Evolutionary conservation across 2,329 filamentous ascomycete species (phyloP).

Genomic region (Clonostachys solani): DNA sequence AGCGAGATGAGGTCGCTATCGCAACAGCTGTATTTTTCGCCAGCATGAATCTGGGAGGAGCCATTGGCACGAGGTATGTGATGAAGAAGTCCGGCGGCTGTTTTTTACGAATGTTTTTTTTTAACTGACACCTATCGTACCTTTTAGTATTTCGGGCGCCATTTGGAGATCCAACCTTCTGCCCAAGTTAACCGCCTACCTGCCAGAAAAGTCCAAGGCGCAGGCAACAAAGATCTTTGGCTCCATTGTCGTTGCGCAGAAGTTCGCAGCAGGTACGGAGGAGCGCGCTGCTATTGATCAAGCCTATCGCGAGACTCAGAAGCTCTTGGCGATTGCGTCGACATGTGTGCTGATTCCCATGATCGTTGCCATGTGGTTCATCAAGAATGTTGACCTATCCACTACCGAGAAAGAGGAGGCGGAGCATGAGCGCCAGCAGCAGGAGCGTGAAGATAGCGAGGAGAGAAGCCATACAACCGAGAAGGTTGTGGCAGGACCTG

Average conservation of each 20-base stretch:
- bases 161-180: constrained; percentile 26
- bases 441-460: too few species aligned
- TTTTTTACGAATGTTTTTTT: too few species aligned
- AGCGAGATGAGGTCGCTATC: constrained; percentile 25
- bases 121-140: background rate
- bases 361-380: constrained; percentile 15
- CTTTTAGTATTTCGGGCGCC: constrained; percentile 22
- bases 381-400: constrained; percentile 11
- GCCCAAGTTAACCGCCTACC: constrained; percentile 13
- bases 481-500: too few species aligned
- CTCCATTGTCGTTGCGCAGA: constrained; percentile 15
- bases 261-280: constrained; percentile 10
- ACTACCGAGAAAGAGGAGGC: too few species aligned
- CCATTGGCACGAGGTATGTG: constrained; percentile 20
- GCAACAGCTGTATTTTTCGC: constrained; percentile 28
- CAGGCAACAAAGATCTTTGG: constrained; percentile 12
- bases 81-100: background rate
- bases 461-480: too few species aligned
- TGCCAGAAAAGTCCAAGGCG: constrained; percentile 9
- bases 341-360: constrained; percentile 13
- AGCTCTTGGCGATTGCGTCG: constrained; percentile 16
- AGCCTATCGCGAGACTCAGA: constrained; percentile 17
- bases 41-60: constrained; percentile 22
- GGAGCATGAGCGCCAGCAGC: too few species aligned
- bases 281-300: constrained; percentile 14